phyloP scores from a whole-genome alignment of 1,284 basidiomycete genomes.

The Volvariella surrecta region DNA sequence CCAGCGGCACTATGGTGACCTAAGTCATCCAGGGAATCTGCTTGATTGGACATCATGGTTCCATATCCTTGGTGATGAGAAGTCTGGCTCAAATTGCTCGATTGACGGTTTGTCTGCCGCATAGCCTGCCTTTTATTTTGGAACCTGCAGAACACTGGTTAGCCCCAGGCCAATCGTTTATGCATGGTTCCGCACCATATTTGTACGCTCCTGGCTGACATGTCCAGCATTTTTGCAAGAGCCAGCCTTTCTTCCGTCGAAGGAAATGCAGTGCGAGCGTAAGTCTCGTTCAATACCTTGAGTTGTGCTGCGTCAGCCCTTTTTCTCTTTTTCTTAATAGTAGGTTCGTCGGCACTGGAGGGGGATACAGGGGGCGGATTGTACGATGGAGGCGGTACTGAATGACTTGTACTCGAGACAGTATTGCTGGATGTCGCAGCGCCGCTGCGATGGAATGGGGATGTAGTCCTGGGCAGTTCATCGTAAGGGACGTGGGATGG shows the following conservation, averaged over 20 bases:
- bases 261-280: conserved; percentile 72
- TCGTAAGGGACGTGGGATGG: background rate
- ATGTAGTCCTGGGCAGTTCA: background rate
- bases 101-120: conserved; percentile 65
- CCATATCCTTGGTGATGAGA: conserved; percentile 42
- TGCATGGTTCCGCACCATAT: conserved; percentile 56
- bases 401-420: background rate
- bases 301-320: conserved; percentile 72
- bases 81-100: conserved; percentile 32
- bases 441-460: background rate
- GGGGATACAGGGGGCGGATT: conserved; percentile 24
- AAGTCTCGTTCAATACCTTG: conserved; percentile 72
- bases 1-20: conserved; percentile 20
- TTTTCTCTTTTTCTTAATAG: conserved; percentile 80
- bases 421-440: background rate
- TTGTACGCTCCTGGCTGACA: conserved; percentile 78
- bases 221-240: conserved; percentile 67
- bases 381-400: conserved; percentile 6
- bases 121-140: conserved; percentile 79
- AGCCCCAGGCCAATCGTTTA: too few relatives aligned
- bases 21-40: conserved; percentile 30
- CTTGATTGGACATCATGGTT: conserved; percentile 28
- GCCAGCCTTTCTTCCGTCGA: conserved; percentile 76
- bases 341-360: conserved; percentile 43
- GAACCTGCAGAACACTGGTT: conserved; percentile 45